Evolutionary conservation across 2,329 filamentous ascomycete genomes (phyloP).

Genomic region (Scedosporium apiospermum): DNA sequence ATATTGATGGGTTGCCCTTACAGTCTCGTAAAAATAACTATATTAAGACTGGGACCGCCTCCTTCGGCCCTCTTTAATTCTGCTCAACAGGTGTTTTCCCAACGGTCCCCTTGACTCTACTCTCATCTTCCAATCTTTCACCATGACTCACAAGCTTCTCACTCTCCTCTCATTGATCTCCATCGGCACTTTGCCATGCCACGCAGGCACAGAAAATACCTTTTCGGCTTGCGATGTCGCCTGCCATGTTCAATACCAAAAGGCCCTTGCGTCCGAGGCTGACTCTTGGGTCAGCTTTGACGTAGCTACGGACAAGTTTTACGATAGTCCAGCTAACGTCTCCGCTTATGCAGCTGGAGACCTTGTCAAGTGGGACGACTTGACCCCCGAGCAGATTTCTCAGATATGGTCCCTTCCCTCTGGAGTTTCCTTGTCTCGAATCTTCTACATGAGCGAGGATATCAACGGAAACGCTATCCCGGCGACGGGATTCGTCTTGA

Average conservation of each 20-base stretch:
- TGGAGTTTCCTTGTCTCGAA: slow-evolving; percentile 9
- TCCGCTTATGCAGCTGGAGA: slow-evolving; percentile 10
- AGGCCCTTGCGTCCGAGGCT: slow-evolving; percentile 1
- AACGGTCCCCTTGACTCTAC: too few species aligned
- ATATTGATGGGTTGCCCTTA: too few species aligned
- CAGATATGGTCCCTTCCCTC: slow-evolving; percentile 11
- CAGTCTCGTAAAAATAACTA: too few species aligned
- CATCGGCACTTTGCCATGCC: slow-evolving; percentile 7
- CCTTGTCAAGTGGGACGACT: slow-evolving; percentile 11
- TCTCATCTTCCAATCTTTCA: too few species aligned
- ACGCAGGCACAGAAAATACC: slow-evolving; percentile 14
- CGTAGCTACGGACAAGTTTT: slow-evolving; percentile 9
- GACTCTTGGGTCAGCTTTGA: slow-evolving; percentile 7
- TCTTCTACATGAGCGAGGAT: slow-evolving; percentile 13
- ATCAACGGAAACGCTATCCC: slow-evolving; percentile 10
- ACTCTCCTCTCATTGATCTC: too few species aligned
- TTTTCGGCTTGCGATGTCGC: slow-evolving; percentile 9
- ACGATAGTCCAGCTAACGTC: slow-evolving; percentile 9
- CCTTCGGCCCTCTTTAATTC: too few species aligned
- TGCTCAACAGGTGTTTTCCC: too few species aligned
- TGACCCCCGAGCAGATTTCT: slow-evolving; percentile 4
- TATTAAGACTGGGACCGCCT: too few species aligned
- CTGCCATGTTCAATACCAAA: slow-evolving; percentile 6
- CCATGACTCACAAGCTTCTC: too few species aligned
- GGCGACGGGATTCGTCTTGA: slow-evolving; percentile 10